phyloP scores from a whole-genome alignment of 1,284 basidiomycete species.

The Moesziomyces parantarcticus region DNA sequence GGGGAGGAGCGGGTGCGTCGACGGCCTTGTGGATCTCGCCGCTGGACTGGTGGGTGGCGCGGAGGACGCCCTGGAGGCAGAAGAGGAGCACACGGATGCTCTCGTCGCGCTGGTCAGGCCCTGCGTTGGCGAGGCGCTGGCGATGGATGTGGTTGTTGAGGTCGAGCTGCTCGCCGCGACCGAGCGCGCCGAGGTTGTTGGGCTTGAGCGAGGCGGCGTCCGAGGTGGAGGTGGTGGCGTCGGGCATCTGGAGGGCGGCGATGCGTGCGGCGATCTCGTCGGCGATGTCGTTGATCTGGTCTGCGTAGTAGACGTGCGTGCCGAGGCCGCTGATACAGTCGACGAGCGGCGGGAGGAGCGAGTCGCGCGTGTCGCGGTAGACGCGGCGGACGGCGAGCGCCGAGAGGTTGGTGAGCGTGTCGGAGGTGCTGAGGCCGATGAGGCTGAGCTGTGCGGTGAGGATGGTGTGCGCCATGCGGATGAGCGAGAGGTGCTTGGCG shows the following conservation, averaged over 20 bases:
- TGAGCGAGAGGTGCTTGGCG: slow-evolving; percentile 77
- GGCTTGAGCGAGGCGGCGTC: slow-evolving; percentile 34
- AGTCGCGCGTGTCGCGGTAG: slow-evolving; percentile 71
- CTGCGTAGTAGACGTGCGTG: slow-evolving; percentile 92
- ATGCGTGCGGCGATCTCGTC: slow-evolving; percentile 84
- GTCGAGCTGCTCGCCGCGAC: slow-evolving; percentile 33
- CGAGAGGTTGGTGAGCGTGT: slow-evolving; percentile 75
- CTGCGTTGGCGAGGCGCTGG: slow-evolving; percentile 55
- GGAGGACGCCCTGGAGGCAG: slow-evolving; percentile 79
- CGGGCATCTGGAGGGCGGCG: slow-evolving; percentile 77
- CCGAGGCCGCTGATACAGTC: slow-evolving; percentile 85
- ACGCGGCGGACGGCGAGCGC: slow-evolving; percentile 80
- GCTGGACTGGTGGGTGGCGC: slow-evolving; percentile 74
- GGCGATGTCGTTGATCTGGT: slow-evolving; percentile 93
- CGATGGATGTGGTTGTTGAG: slow-evolving; percentile 44
- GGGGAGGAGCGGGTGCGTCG: slow-evolving; percentile 15
- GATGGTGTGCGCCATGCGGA: slow-evolving; percentile 81
- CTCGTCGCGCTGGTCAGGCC: slow-evolving; percentile 72
- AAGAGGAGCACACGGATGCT: slow-evolving; percentile 80
- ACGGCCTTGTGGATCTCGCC: slow-evolving; percentile 59
- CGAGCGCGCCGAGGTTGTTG: slow-evolving; percentile 68
- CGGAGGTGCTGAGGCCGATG: slow-evolving; percentile 89
- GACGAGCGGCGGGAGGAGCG: slow-evolving; percentile 78
- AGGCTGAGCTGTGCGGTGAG: slow-evolving; percentile 84
- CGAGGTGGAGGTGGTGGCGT: slow-evolving; percentile 69